A percentile compares a stretch with the other conserved stretches of the same genome.
Evolutionary conservation across 768 basidiomycete species (phyloP).

Genomic region (Leucosporidium creatinivorum): DNA sequence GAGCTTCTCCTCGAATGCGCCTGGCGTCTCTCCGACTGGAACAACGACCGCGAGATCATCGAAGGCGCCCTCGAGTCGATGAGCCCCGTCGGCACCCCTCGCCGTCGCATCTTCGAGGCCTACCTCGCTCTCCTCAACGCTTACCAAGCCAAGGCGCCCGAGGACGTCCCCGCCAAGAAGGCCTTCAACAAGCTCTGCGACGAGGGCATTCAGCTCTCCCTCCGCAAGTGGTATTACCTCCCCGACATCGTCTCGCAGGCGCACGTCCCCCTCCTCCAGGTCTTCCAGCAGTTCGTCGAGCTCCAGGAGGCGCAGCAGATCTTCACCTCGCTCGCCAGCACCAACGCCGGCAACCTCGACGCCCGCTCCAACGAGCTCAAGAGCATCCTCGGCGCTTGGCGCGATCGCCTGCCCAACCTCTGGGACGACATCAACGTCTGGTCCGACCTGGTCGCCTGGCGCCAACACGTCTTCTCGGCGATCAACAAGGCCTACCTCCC

Average conservation of each 20-base stretch:
- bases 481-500: conserved; percentile 96
- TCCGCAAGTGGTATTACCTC: conserved; percentile 90
- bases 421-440: conserved; percentile 98
- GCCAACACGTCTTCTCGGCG: conserved; percentile 94
- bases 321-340: conserved; percentile 78
- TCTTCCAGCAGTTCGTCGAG: conserved; percentile 99
- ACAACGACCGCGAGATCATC: conserved; percentile 57
- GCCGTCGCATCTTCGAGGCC: conserved; percentile 95
- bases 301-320: conserved; percentile 86
- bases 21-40: conserved; percentile 88
- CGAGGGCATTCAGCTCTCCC: conserved; percentile 90
- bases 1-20: conserved; percentile 91
- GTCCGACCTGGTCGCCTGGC: conserved; percentile 98
- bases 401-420: conserved; percentile 88
- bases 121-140: conserved; percentile 80
- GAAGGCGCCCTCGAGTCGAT: conserved; percentile 72
- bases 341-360: conserved; percentile 80
- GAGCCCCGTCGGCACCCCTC: conserved; percentile 81
- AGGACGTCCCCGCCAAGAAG: conserved; percentile 46
- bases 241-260: conserved; percentile 81
- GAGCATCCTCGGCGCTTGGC: conserved; percentile 92
- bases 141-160: conserved; percentile 29
- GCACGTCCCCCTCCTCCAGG: conserved; percentile 87
- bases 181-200: conserved; percentile 79
- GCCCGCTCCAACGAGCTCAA: conserved; percentile 92